A percentile compares a stretch with the other conserved stretches of the same genome.
phyloP scores from a whole-genome alignment of 2,329 filamentous ascomycete species.

The Fusarium sp. region DNA sequence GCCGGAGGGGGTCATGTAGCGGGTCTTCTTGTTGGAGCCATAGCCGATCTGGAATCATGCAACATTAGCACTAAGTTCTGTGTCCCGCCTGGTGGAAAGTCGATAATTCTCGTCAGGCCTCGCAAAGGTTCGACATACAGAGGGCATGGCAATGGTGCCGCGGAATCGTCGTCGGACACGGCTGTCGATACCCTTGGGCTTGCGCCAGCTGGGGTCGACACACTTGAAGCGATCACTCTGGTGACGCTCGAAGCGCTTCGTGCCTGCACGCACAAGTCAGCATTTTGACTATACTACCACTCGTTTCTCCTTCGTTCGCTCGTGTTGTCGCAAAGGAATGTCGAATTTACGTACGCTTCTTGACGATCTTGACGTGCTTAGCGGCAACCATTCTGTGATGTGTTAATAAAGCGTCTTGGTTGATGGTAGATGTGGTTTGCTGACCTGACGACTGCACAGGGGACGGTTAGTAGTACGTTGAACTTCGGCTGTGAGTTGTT shows the following conservation, averaged over 20 bases:
- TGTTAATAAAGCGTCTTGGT: constrained; percentile 43
- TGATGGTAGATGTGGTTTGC: constrained; percentile 22
- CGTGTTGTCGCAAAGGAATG: constrained; percentile 12
- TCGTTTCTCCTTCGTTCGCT: neutral
- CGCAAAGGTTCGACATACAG: constrained; percentile 71
- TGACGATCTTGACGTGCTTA: constrained; percentile 99
- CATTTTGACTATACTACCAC: constrained; percentile 32
- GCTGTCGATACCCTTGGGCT: constrained; percentile 99
- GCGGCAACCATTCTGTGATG: constrained; percentile 88
- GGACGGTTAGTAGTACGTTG: constrained; percentile 42
- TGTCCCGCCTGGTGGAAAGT: neutral
- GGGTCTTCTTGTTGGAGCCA: constrained; percentile 99
- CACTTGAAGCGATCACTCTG: constrained; percentile 98
- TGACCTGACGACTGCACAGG: constrained; percentile 56
- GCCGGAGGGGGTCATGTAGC: constrained; percentile 98
- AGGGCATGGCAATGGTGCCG: constrained; percentile 95
- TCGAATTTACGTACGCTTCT: constrained; percentile 88
- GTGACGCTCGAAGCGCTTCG: constrained; percentile 95
- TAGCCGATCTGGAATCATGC: constrained; percentile 82
- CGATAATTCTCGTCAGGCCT: constrained; percentile 1
- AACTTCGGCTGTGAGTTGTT: constrained; percentile 14
- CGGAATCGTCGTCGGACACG: constrained; percentile 96
- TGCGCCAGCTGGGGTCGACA: constrained; percentile 91
- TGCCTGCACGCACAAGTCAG: constrained; percentile 69
- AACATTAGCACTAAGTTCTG: constrained; percentile 26